phyloP scores from a whole-genome alignment of 1,284 basidiomycete genomes.

The Sporisorium exsertum region DNA sequence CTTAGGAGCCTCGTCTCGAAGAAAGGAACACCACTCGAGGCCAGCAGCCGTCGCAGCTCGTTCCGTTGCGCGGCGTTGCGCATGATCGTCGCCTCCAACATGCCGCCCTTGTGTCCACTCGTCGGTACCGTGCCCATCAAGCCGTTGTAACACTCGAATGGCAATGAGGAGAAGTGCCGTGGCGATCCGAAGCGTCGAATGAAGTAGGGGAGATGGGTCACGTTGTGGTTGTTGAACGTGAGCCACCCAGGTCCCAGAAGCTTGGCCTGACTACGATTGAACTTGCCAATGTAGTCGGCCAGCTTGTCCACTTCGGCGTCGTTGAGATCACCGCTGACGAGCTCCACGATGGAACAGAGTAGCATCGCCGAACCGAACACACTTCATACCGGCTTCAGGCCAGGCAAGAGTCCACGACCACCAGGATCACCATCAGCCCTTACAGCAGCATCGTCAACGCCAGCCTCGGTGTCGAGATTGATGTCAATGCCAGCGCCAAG shows the following conservation, averaged over 20 bases:
- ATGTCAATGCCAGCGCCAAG: too few species aligned
- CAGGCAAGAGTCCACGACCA: not conserved
- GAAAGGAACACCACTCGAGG: not conserved
- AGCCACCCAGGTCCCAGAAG: conserved; percentile 12
- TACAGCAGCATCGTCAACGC: too few species aligned
- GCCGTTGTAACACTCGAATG: conserved; percentile 8
- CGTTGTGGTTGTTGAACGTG: conserved; percentile 12
- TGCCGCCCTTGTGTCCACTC: not conserved
- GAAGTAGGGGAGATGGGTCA: not conserved
- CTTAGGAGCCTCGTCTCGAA: not conserved
- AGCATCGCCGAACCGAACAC: conserved; percentile 1
- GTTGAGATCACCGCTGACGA: not conserved
- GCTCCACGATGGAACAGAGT: conserved; percentile 1
- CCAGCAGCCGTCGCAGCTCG: not conserved
- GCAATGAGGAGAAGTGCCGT: conserved; percentile 1
- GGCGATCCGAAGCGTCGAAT: conserved; percentile 6
- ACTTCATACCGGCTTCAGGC: not conserved
- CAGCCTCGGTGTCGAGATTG: too few species aligned
- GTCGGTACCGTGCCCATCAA: not conserved
- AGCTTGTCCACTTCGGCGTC: not conserved
- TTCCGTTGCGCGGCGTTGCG: not conserved
- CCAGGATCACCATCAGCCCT: not conserved
- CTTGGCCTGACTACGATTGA: conserved; percentile 2
- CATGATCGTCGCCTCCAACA: conserved; percentile 4
- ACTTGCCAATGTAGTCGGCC: not conserved